A percentile compares a stretch with the other conserved stretches of the same genome.
phyloP scores from a whole-genome alignment of 306 rosid species.

The Mimosa pudica region DNA sequence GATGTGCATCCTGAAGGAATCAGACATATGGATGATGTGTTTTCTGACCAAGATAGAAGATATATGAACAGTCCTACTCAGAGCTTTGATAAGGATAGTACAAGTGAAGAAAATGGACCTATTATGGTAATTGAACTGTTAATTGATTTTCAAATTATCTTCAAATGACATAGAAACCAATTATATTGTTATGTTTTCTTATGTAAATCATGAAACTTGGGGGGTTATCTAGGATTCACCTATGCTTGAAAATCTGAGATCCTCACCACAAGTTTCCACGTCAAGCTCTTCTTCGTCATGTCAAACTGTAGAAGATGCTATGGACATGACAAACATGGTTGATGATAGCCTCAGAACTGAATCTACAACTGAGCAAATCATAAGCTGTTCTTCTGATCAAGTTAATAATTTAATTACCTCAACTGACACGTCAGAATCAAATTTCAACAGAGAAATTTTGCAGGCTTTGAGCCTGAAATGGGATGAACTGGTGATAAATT shows the following conservation, averaged over 20 bases:
- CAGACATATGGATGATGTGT: slow-evolving; percentile 35
- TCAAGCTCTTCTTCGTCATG: slow-evolving; percentile 42
- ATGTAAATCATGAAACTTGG: too few species aligned
- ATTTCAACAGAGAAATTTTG: slow-evolving; percentile 43
- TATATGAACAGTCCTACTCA: slow-evolving; percentile 23
- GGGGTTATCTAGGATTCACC: slow-evolving; percentile 43
- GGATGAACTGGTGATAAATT: slow-evolving; percentile 47
- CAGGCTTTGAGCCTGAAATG: slow-evolving; percentile 53
- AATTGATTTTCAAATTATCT: too few species aligned
- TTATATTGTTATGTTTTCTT: too few species aligned
- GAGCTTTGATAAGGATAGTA: slow-evolving; percentile 24
- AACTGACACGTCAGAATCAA: slow-evolving; percentile 34
- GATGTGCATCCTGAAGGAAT: slow-evolving; percentile 27
- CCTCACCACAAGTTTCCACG: slow-evolving; percentile 33
- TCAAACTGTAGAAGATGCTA: slow-evolving; percentile 36
- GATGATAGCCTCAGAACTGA: slow-evolving; percentile 39
- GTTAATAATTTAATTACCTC: slow-evolving; percentile 31
- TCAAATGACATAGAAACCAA: too few species aligned
- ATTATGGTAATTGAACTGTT: slow-evolving; percentile 47
- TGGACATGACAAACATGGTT: slow-evolving; percentile 31
- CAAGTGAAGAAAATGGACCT: slow-evolving; percentile 38
- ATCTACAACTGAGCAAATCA: slow-evolving; percentile 39
- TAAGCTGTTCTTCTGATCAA: slow-evolving; percentile 24
- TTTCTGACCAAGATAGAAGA: slow-evolving; percentile 38
- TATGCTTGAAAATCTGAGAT: too few species aligned